Evolutionary conservation across 257 asterid species (phyloP).

Genomic region (Solanum corneliomulleri): DNA sequence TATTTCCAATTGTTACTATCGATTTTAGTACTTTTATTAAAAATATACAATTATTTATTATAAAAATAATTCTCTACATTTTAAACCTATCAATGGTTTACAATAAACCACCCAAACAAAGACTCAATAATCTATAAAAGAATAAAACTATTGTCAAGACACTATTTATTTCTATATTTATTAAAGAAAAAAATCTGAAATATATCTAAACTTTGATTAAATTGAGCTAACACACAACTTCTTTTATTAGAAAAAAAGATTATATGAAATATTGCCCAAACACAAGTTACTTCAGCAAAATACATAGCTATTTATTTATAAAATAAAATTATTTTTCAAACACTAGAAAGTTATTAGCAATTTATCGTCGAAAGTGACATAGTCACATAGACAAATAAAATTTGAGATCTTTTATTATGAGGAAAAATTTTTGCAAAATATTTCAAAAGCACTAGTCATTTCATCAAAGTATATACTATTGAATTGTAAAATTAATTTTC

Average conservation of each 20-base stretch:
- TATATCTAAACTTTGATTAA: accelerated
- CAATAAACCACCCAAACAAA: background rate
- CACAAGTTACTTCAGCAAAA: background rate
- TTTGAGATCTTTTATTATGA: too few species aligned
- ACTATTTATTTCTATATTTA: background rate
- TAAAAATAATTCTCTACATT: background rate
- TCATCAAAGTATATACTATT: background rate
- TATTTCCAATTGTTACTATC: background rate
- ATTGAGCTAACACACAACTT: too few species aligned
- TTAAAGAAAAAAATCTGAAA: too few species aligned
- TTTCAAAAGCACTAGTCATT: background rate
- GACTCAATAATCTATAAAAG: background rate
- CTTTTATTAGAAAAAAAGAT: background rate
- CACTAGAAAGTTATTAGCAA: background rate
- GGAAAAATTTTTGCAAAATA: too few species aligned
- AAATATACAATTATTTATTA: background rate
- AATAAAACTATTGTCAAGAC: background rate
- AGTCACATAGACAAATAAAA: too few species aligned
- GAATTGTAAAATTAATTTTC: too few species aligned
- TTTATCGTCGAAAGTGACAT: background rate
- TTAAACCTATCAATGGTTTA: background rate
- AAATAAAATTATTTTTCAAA: background rate
- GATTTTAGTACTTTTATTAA: background rate
- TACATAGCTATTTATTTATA: background rate
- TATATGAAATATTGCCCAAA: background rate